A percentile compares a stretch with the other conserved stretches of the same genome.
phyloP scores from a whole-genome alignment of 129 eudicot species.

The Artemisia tridentata region DNA sequence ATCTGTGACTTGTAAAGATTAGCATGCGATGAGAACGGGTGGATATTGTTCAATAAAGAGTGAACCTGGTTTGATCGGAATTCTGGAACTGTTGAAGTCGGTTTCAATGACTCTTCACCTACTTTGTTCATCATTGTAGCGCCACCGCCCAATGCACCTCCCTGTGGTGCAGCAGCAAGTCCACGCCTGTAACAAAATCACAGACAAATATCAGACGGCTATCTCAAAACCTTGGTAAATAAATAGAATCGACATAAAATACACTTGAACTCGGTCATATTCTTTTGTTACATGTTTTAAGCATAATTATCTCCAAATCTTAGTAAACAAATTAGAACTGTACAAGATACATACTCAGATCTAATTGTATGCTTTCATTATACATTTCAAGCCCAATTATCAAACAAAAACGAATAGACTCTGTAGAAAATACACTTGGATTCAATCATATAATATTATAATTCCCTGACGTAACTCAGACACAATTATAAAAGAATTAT shows the following conservation, averaged over 20 bases:
- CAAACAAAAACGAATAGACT: not conserved
- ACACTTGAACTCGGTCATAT: not conserved
- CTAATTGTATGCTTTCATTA: no score
- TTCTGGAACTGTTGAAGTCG: conserved; percentile 57
- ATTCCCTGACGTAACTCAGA: no score
- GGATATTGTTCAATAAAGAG: conserved; percentile 25
- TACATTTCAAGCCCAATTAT: not conserved
- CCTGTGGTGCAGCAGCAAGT: conserved; percentile 56
- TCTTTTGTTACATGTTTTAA: no score
- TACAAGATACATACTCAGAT: not conserved
- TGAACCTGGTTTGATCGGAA: conserved; percentile 31
- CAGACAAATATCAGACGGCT: not conserved
- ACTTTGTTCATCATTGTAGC: conserved; percentile 41
- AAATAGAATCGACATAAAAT: not conserved
- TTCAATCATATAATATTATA: no score
- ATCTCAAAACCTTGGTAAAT: not conserved
- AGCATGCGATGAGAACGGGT: conserved; percentile 18
- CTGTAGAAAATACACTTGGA: no score
- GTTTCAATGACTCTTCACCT: conserved; percentile 31
- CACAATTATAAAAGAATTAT: not conserved
- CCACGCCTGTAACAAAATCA: conserved; percentile 51
- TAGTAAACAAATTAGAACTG: not conserved
- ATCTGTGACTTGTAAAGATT: conserved; percentile 31
- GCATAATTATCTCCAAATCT: not conserved
- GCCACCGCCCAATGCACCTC: conserved; percentile 31